Percentiles rank a stretch among this genome's conserved stretches.
Evolutionary conservation across 1,284 basidiomycete genomes (phyloP).

Genomic region (Singerocomus rubriflavus): DNA sequence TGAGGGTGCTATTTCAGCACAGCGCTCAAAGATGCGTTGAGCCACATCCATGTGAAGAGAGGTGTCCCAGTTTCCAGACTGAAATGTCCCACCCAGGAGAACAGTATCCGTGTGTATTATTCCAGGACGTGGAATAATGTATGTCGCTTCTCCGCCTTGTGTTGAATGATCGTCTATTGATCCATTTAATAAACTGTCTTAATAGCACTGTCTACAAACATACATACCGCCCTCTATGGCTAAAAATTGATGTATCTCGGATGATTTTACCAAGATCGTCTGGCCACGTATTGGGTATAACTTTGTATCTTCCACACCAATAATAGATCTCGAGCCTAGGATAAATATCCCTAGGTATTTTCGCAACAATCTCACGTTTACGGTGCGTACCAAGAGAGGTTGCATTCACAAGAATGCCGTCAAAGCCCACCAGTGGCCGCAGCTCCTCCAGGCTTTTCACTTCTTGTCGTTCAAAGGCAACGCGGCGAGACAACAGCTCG

Average conservation of each 20-base stretch:
- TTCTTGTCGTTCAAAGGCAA: constrained; percentile 31
- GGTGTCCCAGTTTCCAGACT: constrained; percentile 46
- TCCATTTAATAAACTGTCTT: not conserved
- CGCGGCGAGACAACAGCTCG: constrained; percentile 35
- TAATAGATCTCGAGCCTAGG: constrained; percentile 51
- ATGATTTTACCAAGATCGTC: constrained; percentile 58
- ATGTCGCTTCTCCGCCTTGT: constrained; percentile 34
- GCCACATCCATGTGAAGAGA: constrained; percentile 45
- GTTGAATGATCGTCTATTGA: constrained; percentile 16
- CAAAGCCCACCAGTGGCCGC: constrained; percentile 34
- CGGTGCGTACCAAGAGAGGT: constrained; percentile 42
- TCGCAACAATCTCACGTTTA: not conserved
- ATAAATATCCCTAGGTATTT: not conserved
- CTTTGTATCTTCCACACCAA: constrained; percentile 56
- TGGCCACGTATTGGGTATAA: constrained; percentile 73
- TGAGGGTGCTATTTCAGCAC: constrained; percentile 37
- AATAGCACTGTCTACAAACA: not conserved
- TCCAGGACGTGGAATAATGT: constrained; percentile 55
- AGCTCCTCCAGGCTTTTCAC: constrained; percentile 42
- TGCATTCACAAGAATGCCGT: constrained; percentile 47
- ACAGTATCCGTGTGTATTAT: constrained; percentile 34
- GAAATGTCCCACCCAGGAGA: constrained; percentile 56
- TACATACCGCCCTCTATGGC: constrained; percentile 17
- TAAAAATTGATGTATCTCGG: constrained; percentile 42
- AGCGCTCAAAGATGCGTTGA: constrained; percentile 44